phyloP scores from a whole-genome alignment of 495 filamentous ascomycete genomes.

The Mycothermus thermophilus region DNA sequence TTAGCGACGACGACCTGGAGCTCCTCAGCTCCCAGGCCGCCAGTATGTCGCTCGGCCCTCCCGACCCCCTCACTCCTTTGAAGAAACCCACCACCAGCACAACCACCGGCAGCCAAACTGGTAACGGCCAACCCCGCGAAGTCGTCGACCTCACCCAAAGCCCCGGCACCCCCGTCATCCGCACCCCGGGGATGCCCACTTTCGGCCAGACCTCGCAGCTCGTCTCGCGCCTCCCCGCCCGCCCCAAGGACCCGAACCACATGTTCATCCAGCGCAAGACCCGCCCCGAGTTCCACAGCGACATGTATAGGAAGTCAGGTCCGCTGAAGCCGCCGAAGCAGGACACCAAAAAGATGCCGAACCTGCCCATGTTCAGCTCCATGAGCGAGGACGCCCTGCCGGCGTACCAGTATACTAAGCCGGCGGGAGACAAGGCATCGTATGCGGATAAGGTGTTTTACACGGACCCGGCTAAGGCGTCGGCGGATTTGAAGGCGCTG shows the following conservation, averaged over 20 bases:
- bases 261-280: slow-evolving; percentile 32
- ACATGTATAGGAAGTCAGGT: slow-evolving; percentile 24
- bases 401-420: slow-evolving; percentile 20
- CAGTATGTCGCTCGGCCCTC: slow-evolving; percentile 15
- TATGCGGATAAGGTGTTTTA: slow-evolving; percentile 48
- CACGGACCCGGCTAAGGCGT: slow-evolving; percentile 63
- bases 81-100: slow-evolving; percentile 1
- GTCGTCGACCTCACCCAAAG: slow-evolving; percentile 17
- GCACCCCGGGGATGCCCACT: slow-evolving; percentile 14
- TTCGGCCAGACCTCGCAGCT: slow-evolving; percentile 22
- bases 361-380: slow-evolving; percentile 27
- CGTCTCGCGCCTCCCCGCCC: slow-evolving; percentile 7
- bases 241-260: slow-evolving; percentile 18
- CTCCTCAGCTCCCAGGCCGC: slow-evolving; percentile 22
- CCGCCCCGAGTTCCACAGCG: slow-evolving; percentile 34
- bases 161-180: slow-evolving; percentile 11
- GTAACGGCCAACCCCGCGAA: too few species aligned
- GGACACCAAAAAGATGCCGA: slow-evolving; percentile 21
- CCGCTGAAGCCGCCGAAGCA: slow-evolving; percentile 26
- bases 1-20: slow-evolving; percentile 25
- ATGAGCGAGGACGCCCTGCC: slow-evolving; percentile 18
- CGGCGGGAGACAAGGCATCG: slow-evolving; percentile 14
- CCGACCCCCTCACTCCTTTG: slow-evolving; percentile 5
- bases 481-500: slow-evolving; percentile 74
- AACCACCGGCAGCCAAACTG: too few species aligned